Base-by-base conservation (phyloP, 306 rosid genomes). In the Sicyos edulis region DNA sequence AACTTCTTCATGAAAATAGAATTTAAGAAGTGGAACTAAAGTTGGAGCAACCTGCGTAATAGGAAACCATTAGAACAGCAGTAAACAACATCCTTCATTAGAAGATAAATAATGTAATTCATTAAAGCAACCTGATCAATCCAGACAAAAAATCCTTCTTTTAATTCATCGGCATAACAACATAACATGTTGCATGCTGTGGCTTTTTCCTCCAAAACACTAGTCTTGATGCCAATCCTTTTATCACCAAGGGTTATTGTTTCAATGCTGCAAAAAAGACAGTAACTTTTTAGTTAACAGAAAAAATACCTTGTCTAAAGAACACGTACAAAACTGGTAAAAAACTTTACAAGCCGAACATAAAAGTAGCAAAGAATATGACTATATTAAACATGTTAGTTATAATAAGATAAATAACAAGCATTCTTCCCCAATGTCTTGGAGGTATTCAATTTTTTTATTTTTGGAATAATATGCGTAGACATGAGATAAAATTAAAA, bases 111-210 rank as follows among this genome's bases (percentile, higher is more conserved):
- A 29, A 66, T 20, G 19, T 20, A 20, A 21, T 20, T 64, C 70
- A 54, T n/a, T 44, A 63, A 75, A 78, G 52, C 54, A 78, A 92
- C 98, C 98, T 92, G 96, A 82, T 92, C 98, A 76, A 92, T 90
- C 98, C 98, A 92, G 9, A 95, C 93, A 83, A 86, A 92, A 85
- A 92, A 92, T 56, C 98, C 96, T 84, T 92, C 98, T 80, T 92
- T 92, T 80, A 92, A 70, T 80, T 92, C 98, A 80, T 90, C 98
- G 29, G 98, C 98, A 80, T 90, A 92, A 80, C 96, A 92, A 82
- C 98, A 90, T 34, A 92, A 79, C 96, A 92, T 92, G 82, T 92
- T 92, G 82, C 98, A 92, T 70, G 98, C 98, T 6, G 96, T 92
- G 78, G 96, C 98, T 76, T 92, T 92, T 81, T 92, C 98, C 81